Conservation (phyloP, 192 early-diverging fungal species). For the Allomyces javanicus region DNA sequence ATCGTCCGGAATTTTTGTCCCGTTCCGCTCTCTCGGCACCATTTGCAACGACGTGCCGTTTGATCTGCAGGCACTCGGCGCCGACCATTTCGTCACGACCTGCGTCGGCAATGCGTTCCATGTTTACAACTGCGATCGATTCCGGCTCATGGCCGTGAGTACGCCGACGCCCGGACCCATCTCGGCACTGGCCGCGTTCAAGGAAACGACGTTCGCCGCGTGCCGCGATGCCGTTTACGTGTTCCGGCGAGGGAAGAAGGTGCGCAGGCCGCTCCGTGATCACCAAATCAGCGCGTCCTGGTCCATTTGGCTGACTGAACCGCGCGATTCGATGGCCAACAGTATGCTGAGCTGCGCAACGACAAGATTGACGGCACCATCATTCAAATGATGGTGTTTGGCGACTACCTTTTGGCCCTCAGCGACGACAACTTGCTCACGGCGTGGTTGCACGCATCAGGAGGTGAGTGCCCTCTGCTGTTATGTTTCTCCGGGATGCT, state of each 20-base stretch:
- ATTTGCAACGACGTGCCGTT: slow-evolving; percentile 64
- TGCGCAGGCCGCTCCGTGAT: slow-evolving; percentile 6
- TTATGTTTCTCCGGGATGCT: background rate
- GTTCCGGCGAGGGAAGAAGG: slow-evolving; percentile 50
- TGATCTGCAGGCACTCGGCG: slow-evolving; percentile 53
- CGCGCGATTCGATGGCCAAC: slow-evolving; percentile 3
- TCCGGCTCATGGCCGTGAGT: slow-evolving; percentile 60
- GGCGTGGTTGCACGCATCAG: slow-evolving; percentile 51
- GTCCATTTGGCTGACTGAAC: slow-evolving; percentile 7
- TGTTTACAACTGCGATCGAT: slow-evolving; percentile 57
- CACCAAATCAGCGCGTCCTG: background rate
- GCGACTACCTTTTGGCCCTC: slow-evolving; percentile 50
- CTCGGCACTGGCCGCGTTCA: slow-evolving; percentile 43
- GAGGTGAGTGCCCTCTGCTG: slow-evolving; percentile 24
- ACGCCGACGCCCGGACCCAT: slow-evolving; percentile 45
- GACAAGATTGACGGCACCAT: slow-evolving; percentile 22
- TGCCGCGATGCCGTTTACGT: slow-evolving; percentile 35
- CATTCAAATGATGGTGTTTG: slow-evolving; percentile 46
- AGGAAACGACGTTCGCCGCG: slow-evolving; percentile 57
- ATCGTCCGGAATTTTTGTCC: slow-evolving; percentile 43
- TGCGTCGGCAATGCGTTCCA: slow-evolving; percentile 77
- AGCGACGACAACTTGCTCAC: slow-evolving; percentile 61
- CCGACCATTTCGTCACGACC: slow-evolving; percentile 61
- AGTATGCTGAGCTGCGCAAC: slow-evolving; percentile 8
- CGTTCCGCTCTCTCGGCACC: slow-evolving; percentile 83